Conservation (phyloP, 2,329 filamentous ascomycete species). For the Teratosphaeria gauchensis region DNA sequence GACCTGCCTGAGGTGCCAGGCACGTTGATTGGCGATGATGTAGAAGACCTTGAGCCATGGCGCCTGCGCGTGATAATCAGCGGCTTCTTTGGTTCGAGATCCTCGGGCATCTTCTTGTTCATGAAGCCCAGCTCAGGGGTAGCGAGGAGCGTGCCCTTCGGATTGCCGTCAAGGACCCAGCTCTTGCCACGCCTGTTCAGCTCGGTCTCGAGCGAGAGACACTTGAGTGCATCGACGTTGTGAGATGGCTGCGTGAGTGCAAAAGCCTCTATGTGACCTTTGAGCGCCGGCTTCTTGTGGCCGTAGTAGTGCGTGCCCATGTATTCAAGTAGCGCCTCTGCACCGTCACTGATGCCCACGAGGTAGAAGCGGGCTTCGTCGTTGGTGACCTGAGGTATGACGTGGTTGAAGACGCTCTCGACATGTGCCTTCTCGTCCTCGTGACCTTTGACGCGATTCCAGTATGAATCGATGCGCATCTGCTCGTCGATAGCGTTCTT, state of each 20-base stretch:
- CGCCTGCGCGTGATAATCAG: neutral
- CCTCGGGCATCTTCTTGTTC: neutral
- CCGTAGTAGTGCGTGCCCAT: constrained; percentile 12
- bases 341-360: constrained; percentile 60
- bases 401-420: constrained; percentile 53
- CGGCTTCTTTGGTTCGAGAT: neutral
- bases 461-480: constrained; percentile 39
- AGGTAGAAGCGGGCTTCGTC: constrained; percentile 51
- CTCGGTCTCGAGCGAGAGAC: constrained; percentile 4
- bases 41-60: neutral
- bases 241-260: constrained; percentile 15
- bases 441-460: constrained; percentile 56
- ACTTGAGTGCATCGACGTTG: constrained; percentile 5
- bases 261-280: constrained; percentile 10
- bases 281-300: constrained; percentile 4
- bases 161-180: constrained; percentile 10
- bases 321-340: constrained; percentile 30
- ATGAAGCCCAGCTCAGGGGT: neutral
- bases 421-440: constrained; percentile 52
- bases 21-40: constrained; percentile 2
- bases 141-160: constrained; percentile 5
- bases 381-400: constrained; percentile 43
- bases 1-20: neutral
- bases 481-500: constrained; percentile 45
- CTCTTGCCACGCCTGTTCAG: constrained; percentile 7